These are phyloP conservation scores for Cryptosporidium meleagridis DNA, from an alignment of 169 alveolate species.

Conservation along the genomic window DNA sequence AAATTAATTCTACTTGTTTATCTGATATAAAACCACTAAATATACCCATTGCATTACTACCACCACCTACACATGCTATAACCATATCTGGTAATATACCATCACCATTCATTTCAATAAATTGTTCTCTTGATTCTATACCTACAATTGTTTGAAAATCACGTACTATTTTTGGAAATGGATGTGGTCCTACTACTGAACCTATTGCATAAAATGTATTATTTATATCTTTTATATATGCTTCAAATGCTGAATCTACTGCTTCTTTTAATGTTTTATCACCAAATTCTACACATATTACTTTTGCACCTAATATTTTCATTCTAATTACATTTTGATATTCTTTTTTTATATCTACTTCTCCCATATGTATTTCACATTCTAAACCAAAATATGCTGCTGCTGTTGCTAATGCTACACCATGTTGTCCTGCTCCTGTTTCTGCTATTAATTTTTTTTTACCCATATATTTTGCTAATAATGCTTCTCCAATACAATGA, in stretches of 20 bases:
- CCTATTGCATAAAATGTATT: too few species aligned
- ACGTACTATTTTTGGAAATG: too few species aligned
- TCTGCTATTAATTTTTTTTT: constrained; percentile 77
- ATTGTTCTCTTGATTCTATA: too few species aligned
- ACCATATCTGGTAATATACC: constrained; percentile 52
- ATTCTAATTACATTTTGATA: constrained; percentile 74
- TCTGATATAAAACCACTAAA: constrained; percentile 75
- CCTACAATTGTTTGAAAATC: too few species aligned
- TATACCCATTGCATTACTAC: constrained; percentile 78
- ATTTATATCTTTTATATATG: not conserved
- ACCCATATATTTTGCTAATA: constrained; percentile 73
- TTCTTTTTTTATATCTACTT: constrained; percentile 74
- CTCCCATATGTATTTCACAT: constrained; percentile 76
- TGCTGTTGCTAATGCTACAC: constrained; percentile 76
- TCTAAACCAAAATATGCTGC: constrained; percentile 35
- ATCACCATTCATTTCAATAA: too few species aligned
- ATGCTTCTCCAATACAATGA: constrained; percentile 70
- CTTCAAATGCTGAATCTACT: constrained; percentile 50
- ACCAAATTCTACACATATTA: constrained; percentile 75
- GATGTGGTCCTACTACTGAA: too few species aligned
- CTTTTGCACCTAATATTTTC: constrained; percentile 76
- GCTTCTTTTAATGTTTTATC: constrained; percentile 76
- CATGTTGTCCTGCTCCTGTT: constrained; percentile 80
- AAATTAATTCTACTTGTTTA: constrained; percentile 56
- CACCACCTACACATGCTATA: constrained; percentile 78